Evolutionary conservation across 192 early-diverging fungal species (phyloP), one percentile per base, ranked within the genome.

Genomic region (Dissophora globulifera): DNA sequence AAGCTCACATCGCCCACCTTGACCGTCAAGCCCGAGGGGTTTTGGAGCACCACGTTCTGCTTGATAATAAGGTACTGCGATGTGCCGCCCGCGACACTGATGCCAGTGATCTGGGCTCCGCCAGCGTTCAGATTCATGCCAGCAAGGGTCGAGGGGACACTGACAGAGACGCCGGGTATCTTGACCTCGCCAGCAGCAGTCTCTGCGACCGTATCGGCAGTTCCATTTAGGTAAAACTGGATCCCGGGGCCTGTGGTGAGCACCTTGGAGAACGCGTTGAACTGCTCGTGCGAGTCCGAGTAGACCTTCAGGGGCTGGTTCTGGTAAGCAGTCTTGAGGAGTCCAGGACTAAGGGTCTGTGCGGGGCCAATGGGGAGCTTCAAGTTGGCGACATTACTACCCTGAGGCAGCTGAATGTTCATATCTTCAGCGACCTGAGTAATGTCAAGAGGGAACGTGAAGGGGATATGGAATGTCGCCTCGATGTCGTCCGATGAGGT

Each of bases 401-500:
- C 63, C 32, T 74, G 54, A 25, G 68, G 70, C 65, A 74, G 58
- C 9, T 76, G 72, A 17, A 88, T 70, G 55, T 81, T 83, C 16
- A 88, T 82, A 42, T 84, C 71, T 47, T 86, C 81, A 54, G 83
- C 70, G 17, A 86, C 83, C 50, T 86, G 57, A 46, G 82, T 83
- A 58, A 90, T 85, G 29, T 63, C 79, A 27, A 90, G 63, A 33
- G 83, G 71, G 58, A 90, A 90, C 42, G 83, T 69, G 57, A 90
- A 90, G 5, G 89, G 89, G 47, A 90, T 86, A 16, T 80, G 50
- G 79, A 84, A 85, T 2, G 60, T 67, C 16, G 85, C 85, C 25
- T 65, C 67, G 19, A 90, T 82, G 43, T 70, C 41, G 42, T 80
- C 64, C 23, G 85, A 81, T n/a, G 74, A 62, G 10, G 81, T 71